Conservation (phyloP, 179 eudicot species). For the Silene vulgaris region DNA sequence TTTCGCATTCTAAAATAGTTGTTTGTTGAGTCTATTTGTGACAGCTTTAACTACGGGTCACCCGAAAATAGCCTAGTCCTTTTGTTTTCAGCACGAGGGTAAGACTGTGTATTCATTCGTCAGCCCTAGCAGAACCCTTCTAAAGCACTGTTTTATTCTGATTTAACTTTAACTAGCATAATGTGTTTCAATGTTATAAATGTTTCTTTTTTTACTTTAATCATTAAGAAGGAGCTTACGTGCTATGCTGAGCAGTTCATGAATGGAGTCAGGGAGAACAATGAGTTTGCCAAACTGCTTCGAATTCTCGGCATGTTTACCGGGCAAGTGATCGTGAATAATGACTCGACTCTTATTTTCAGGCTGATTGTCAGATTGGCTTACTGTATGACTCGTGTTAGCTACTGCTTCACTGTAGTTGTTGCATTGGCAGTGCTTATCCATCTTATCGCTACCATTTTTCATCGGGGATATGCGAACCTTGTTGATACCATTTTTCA, state of each 20-base stretch:
- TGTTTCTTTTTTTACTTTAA: no score
- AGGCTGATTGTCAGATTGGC: constrained; percentile 22
- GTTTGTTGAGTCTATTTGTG: no score
- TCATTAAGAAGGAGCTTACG: constrained; percentile 39
- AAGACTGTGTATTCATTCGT: no score
- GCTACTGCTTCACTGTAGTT: constrained; percentile 16
- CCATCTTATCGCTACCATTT: constrained; percentile 6
- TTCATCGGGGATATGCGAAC: constrained; percentile 14
- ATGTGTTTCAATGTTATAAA: neutral
- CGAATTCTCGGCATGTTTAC: constrained; percentile 19
- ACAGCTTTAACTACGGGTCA: no score
- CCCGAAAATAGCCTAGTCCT: no score
- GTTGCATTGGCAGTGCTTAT: constrained; percentile 19
- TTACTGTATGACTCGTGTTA: constrained; percentile 16
- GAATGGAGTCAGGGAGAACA: constrained; percentile 67
- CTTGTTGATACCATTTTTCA: constrained; percentile 34
- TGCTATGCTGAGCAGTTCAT: constrained; percentile 60
- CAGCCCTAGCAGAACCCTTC: no score
- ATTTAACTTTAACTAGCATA: no score
- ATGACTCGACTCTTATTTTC: constrained; percentile 57
- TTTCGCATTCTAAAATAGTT: no score
- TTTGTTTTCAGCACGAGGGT: no score
- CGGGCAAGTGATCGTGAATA: constrained; percentile 49
- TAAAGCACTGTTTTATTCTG: no score
- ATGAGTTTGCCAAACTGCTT: constrained; percentile 59